These are phyloP conservation scores for Alternaria burnsii DNA, from an alignment of 2,329 filamentous ascomycete species.

Conservation along the genomic window DNA sequence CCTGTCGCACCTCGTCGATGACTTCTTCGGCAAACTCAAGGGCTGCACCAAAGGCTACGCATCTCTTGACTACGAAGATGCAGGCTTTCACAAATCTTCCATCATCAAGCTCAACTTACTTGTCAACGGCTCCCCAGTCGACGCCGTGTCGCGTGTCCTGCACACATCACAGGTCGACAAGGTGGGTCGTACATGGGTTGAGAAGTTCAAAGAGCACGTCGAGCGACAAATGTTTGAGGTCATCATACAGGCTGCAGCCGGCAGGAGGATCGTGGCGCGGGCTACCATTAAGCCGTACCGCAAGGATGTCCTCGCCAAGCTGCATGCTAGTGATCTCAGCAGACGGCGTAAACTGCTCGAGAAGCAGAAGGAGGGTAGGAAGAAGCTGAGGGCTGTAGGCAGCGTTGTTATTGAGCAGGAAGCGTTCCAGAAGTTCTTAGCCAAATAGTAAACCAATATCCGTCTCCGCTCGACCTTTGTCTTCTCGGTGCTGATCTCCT, in stretches of 20 bases:
- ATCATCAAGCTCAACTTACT: constrained; percentile 91
- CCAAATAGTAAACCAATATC: constrained; percentile 62
- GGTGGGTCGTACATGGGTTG: constrained; percentile 86
- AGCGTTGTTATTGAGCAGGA: constrained; percentile 97
- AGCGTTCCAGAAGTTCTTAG: constrained; percentile 91
- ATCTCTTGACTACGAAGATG: constrained; percentile 95
- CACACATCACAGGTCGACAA: constrained; percentile 83
- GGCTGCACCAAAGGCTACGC: constrained; percentile 94
- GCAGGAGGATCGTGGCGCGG: constrained; percentile 82
- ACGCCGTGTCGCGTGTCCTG: constrained; percentile 91
- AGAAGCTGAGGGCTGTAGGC: constrained; percentile 80
- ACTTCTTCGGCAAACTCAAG: constrained; percentile 97
- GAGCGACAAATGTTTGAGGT: constrained; percentile 98
- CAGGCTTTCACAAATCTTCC: constrained; percentile 80
- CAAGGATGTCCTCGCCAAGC: constrained; percentile 91
- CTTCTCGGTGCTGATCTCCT: not conserved
- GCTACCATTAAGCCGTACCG: constrained; percentile 97
- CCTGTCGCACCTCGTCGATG: constrained; percentile 88
- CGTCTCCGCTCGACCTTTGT: constrained; percentile 1
- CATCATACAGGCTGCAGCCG: constrained; percentile 89
- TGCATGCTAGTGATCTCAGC: constrained; percentile 89
- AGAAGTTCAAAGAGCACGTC: constrained; percentile 96
- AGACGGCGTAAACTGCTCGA: constrained; percentile 87
- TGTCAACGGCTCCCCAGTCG: constrained; percentile 92
- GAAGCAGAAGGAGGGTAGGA: constrained; percentile 95